Evolutionary conservation across 192 early-diverging fungal genomes (phyloP).

Genomic region (Linnemannia zychae): DNA sequence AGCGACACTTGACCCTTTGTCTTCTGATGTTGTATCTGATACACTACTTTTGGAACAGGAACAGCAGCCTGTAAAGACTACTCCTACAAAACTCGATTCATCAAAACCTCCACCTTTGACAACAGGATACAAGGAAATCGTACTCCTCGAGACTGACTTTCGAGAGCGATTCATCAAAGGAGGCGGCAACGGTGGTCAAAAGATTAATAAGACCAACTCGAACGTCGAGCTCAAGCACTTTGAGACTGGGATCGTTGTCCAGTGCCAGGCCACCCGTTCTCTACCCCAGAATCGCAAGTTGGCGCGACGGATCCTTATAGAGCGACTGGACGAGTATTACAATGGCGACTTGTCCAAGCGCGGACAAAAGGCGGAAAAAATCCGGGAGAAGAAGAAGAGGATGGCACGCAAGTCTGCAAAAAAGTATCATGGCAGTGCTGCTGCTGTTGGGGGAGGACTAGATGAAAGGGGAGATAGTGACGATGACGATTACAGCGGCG

Average conservation of each 20-base stretch:
- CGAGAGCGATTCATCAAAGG: constrained; percentile 83
- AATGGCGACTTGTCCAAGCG: constrained; percentile 76
- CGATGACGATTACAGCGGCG: not conserved
- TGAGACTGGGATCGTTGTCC: constrained; percentile 76
- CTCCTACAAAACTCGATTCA: not conserved
- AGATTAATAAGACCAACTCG: constrained; percentile 83
- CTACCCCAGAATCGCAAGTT: constrained; percentile 80
- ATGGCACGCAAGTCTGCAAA: constrained; percentile 48
- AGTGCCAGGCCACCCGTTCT: constrained; percentile 83
- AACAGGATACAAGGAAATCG: constrained; percentile 58
- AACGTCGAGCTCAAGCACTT: constrained; percentile 81
- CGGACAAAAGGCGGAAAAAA: constrained; percentile 71
- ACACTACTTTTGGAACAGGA: not conserved
- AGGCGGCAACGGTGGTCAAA: constrained; percentile 85
- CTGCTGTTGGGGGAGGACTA: not conserved
- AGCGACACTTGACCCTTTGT: not conserved
- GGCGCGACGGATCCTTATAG: constrained; percentile 72
- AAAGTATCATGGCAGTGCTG: constrained; percentile 25
- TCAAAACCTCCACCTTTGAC: constrained; percentile 13
- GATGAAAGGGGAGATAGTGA: not conserved
- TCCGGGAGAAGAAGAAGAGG: constrained; percentile 59
- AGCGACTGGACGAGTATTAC: constrained; percentile 76
- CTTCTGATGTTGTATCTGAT: not conserved
- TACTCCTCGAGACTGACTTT: constrained; percentile 76
- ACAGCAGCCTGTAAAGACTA: no score